Evolutionary conservation across 2,329 filamentous ascomycete species (phyloP).

Genomic region (Aspergillus novofumigatus): DNA sequence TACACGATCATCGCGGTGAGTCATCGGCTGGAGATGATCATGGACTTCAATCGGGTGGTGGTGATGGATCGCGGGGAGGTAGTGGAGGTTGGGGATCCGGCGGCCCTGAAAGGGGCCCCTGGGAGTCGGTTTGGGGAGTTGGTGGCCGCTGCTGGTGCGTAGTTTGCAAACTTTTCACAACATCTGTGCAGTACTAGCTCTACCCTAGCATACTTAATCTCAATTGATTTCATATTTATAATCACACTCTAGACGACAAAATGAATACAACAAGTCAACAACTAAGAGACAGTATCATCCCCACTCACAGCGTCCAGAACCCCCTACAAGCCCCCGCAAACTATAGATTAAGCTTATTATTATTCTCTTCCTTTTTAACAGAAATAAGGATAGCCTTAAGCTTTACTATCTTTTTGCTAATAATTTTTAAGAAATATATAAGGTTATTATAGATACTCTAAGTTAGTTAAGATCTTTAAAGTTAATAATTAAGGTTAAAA

Average conservation of each 20-base stretch:
- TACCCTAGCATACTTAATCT: background rate
- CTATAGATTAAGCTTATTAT: too few species aligned
- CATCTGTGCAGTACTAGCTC: background rate
- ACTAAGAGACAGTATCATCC: background rate
- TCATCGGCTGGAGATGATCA: conserved; percentile 26
- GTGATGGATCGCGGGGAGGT: conserved; percentile 19
- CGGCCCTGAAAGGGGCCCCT: background rate
- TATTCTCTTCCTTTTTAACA: too few species aligned
- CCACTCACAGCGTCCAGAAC: background rate
- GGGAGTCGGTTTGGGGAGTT: conserved; percentile 7
- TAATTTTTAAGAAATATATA: too few species aligned
- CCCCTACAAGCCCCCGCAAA: background rate
- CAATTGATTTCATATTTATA: background rate
- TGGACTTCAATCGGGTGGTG: conserved; percentile 26
- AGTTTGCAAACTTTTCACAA: background rate
- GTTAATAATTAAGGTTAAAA: too few species aligned
- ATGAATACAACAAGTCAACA: background rate
- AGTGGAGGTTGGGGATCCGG: conserved; percentile 16
- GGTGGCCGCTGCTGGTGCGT: background rate
- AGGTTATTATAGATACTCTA: too few species aligned
- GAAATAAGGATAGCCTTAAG: too few species aligned
- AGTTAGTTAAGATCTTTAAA: too few species aligned
- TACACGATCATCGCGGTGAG: conserved; percentile 27
- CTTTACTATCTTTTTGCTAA: too few species aligned
- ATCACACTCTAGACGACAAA: background rate